Evolutionary conservation across 2,329 filamentous ascomycete species (phyloP), one percentile per base, ranked within the genome.

Genomic region (Arthrobotrys entomopaga): DNA sequence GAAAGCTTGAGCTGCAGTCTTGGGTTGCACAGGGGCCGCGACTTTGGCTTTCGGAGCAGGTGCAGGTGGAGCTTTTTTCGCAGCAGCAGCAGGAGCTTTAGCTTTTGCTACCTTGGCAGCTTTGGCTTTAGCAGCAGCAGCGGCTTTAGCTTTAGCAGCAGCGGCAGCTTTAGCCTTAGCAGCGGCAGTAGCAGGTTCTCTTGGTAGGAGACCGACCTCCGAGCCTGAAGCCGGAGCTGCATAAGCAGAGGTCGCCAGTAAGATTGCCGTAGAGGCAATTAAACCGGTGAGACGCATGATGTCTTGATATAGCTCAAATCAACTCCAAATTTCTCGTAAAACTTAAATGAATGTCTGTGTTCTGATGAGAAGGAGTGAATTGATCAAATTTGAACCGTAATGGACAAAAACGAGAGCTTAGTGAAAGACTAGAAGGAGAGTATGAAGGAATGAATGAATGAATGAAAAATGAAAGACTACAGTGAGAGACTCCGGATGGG

Each of bases 261-360:
- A 11, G 22, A 59, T 46, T 48, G 40, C 56, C 56, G 56, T 20
- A 24, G 54, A 59, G 22, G 42, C 42, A 48, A 48, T 34, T 20
- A 59, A 15, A 19, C n/a, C 48, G 4, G 40, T 29, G 19, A 48
- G n/a, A 59, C 56, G 56, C 56, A 59, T 59, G 56, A 48, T 48
- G 10, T 8, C 52, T n/a, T 38, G 52, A 16, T 19, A 19, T 22
- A 50, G 46, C 7, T 50, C 16, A 13, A 13, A 8, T 50, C 46
- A 19, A 20, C 6, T 46, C 15, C 13, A 46, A 46, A 46, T 15
- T 4, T 20, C 16, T 22, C 22, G n/a, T 5, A 20, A 50, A 46
- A 46, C 7, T 46, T n/a, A 7, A 46, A 19, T 19, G n/a, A 50
- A 50, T 20, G 2, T 22, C 22, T 22, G 5, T 7, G 10, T 34